phyloP scores from a whole-genome alignment of 306 rosid genomes.

The Aeschynomene evenia region DNA sequence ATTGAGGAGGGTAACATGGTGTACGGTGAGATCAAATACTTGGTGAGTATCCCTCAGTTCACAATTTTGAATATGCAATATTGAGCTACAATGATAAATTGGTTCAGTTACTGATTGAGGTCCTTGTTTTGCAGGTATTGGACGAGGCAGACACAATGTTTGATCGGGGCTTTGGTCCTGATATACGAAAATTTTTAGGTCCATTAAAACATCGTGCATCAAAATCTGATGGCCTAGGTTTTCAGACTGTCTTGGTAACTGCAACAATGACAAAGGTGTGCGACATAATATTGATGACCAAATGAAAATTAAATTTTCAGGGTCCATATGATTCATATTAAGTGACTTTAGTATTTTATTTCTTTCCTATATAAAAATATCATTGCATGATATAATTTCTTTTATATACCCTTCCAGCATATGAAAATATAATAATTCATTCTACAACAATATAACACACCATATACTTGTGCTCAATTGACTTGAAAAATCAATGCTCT shows the following conservation, averaged over 20 bases:
- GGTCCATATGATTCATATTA: not conserved
- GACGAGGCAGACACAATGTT: constrained; percentile 99
- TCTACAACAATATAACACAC: not conserved
- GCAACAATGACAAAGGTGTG: constrained; percentile 92
- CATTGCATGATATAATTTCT: not conserved
- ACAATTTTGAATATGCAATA: constrained; percentile 8
- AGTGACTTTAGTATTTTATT: constrained; percentile 19
- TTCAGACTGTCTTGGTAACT: constrained; percentile 88
- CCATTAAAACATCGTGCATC: constrained; percentile 74
- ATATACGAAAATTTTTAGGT: constrained; percentile 77
- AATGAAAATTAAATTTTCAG: constrained; percentile 4
- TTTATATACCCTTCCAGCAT: not conserved
- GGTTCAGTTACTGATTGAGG: constrained; percentile 16
- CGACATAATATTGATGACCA: constrained; percentile 21
- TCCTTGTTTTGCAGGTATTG: constrained; percentile 61
- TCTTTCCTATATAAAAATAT: not conserved
- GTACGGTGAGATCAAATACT: constrained; percentile 86
- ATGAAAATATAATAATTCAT: not conserved
- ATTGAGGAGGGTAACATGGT: constrained; percentile 91
- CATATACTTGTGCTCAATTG: constrained; percentile 13
- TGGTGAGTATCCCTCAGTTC: constrained; percentile 48
- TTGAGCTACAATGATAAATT: not conserved
- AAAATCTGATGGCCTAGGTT: constrained; percentile 63
- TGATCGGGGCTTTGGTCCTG: constrained; percentile 98
- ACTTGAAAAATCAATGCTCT: not conserved